Evolutionary conservation across 2,329 filamentous ascomycete genomes (phyloP).

Genomic region (Botrytis sinoallii): DNA sequence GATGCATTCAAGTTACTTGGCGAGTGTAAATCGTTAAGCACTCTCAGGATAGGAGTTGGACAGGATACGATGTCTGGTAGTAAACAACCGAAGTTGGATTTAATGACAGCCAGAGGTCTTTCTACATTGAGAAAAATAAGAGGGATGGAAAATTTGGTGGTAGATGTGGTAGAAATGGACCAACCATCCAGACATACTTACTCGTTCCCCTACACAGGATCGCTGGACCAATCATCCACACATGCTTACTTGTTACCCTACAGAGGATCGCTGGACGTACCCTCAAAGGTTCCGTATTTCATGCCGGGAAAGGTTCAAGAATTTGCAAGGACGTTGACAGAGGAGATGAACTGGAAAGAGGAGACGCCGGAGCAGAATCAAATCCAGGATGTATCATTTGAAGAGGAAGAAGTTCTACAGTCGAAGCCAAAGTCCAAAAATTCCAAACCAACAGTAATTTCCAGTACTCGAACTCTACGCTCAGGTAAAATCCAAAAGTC

Average conservation of each 20-base stretch:
- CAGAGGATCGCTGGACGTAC: background rate
- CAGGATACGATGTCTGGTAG: background rate
- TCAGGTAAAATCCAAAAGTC: background rate
- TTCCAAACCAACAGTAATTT: background rate
- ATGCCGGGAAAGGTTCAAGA: background rate
- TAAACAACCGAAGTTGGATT: background rate
- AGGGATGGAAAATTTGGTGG: background rate
- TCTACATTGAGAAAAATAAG: background rate
- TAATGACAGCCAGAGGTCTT: background rate
- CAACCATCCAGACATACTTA: too few relatives aligned
- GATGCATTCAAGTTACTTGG: conserved; percentile 7
- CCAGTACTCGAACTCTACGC: background rate
- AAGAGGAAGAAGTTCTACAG: background rate
- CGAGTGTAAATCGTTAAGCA: background rate
- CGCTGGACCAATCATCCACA: too few relatives aligned
- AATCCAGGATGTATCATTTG: background rate
- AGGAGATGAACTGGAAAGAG: background rate
- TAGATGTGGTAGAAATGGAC: background rate
- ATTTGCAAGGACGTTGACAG: background rate
- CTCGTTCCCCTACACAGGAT: background rate
- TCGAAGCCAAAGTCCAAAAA: background rate
- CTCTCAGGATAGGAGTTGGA: background rate
- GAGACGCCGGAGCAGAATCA: background rate
- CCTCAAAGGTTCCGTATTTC: background rate
- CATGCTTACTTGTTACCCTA: background rate